These are phyloP conservation scores for Pleurotus eryngii DNA, from an alignment of 768 basidiomycete species.

Conservation along the genomic window DNA sequence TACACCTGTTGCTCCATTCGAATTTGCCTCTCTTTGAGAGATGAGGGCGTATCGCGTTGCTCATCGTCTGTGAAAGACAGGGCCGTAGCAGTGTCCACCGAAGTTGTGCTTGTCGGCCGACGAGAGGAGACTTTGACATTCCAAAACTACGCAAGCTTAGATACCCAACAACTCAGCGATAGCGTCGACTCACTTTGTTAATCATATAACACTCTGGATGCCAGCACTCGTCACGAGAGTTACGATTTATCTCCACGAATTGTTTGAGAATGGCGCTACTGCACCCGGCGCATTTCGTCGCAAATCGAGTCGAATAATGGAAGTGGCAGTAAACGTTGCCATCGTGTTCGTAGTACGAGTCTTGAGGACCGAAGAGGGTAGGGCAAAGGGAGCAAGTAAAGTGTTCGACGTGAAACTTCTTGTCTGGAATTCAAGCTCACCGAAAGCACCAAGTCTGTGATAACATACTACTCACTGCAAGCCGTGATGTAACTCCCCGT, in stretches of 20 bases:
- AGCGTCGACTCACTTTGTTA: conserved; percentile 71
- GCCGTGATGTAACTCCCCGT: conserved; percentile 99
- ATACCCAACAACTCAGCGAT: conserved; percentile 1
- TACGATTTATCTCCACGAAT: conserved; percentile 99
- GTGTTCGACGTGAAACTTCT: conserved; percentile 99
- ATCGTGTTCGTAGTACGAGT: conserved; percentile 98
- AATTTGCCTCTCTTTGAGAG: conserved; percentile 86
- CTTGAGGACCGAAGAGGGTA: conserved; percentile 94
- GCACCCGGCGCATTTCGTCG: conserved; percentile 97
- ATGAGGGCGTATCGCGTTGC: conserved; percentile 65
- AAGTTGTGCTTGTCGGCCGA: conserved; percentile 59
- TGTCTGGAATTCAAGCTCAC: conserved; percentile 50
- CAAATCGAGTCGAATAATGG: conserved; percentile 98
- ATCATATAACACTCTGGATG: conserved; percentile 99
- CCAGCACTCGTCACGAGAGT: conserved; percentile 98
- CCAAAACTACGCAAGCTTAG: conserved; percentile 72
- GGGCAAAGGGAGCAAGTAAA: conserved; percentile 98
- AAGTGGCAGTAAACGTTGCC: conserved; percentile 99
- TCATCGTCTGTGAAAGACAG: conserved; percentile 76
- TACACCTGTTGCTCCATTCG: conserved; percentile 97
- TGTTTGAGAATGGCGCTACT: conserved; percentile 97
- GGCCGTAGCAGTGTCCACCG: conserved; percentile 46
- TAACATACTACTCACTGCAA: conserved; percentile 81
- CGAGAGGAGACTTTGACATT: conserved; percentile 90
- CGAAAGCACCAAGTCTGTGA: conserved; percentile 3